phyloP scores from a whole-genome alignment of 2,329 filamentous ascomycete species.

The Aspergillus sp. region DNA sequence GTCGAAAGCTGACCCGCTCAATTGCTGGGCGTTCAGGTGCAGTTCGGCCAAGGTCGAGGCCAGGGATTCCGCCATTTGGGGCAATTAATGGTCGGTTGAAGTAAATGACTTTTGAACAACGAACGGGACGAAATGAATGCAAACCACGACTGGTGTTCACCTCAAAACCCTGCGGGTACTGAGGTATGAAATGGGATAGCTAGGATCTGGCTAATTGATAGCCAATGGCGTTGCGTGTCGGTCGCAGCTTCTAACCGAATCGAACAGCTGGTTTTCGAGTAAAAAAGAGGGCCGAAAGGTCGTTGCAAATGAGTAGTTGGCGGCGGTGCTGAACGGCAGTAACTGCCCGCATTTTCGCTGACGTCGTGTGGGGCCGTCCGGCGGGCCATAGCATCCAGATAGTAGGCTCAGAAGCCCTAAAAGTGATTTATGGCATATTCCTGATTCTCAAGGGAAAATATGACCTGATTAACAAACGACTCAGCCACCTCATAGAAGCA shows the following conservation, averaged over 20 bases:
- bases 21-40: slow-evolving; percentile 15
- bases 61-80: slow-evolving; percentile 20
- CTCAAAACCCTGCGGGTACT: too few relatives aligned
- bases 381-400: background rate
- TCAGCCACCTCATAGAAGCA: too few relatives aligned
- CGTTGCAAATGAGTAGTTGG: slow-evolving; percentile 3
- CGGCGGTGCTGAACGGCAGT: slow-evolving; percentile 15
- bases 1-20: slow-evolving; percentile 21
- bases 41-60: slow-evolving; percentile 21
- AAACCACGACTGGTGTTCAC: too few relatives aligned
- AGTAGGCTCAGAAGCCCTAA: too few relatives aligned
- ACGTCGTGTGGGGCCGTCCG: slow-evolving; percentile 19
- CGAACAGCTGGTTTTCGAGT: background rate
- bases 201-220: background rate
- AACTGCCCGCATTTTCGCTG: slow-evolving; percentile 11
- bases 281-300: too few relatives aligned
- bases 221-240: background rate
- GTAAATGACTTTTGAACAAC: too few relatives aligned
- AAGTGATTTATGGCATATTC: too few relatives aligned
- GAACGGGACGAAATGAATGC: too few relatives aligned
- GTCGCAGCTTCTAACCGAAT: background rate
- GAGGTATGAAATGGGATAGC: too few relatives aligned
- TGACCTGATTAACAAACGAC: too few relatives aligned
- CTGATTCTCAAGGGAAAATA: too few relatives aligned
- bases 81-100: background rate